phyloP scores from a whole-genome alignment of 768 basidiomycete genomes.

The Podaxis pistillaris region DNA sequence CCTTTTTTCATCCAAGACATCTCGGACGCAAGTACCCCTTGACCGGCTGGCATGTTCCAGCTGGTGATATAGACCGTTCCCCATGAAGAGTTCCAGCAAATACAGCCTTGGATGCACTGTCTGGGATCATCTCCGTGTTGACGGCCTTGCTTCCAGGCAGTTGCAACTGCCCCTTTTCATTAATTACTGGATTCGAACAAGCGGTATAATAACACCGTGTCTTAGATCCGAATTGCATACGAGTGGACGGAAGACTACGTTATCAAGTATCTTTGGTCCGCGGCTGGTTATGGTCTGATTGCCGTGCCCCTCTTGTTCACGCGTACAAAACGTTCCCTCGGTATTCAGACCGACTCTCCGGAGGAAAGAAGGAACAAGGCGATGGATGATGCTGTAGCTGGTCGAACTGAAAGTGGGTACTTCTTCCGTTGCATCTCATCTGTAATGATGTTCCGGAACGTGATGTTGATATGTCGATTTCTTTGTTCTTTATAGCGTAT shows the following conservation, averaged over 20 bases:
- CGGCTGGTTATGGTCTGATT: constrained; percentile 88
- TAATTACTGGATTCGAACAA: background rate
- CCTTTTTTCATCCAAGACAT: background rate
- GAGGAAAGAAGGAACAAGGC: constrained; percentile 8
- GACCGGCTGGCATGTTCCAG: no score
- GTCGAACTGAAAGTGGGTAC: constrained; percentile 45
- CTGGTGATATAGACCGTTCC: no score
- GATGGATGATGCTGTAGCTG: constrained; percentile 41
- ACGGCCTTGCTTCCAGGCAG: background rate
- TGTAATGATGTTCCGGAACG: background rate
- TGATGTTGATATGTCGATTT: background rate
- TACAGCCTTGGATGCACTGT: no score
- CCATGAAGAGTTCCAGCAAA: no score
- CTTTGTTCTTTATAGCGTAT: constrained; percentile 47
- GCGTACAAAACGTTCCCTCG: constrained; percentile 40
- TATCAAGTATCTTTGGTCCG: constrained; percentile 96
- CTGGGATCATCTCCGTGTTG: background rate
- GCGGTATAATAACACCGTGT: background rate
- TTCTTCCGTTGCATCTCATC: background rate
- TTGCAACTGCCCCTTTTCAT: background rate
- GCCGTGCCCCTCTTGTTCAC: constrained; percentile 86
- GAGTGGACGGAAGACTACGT: constrained; percentile 98
- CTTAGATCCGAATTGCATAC: constrained; percentile 82
- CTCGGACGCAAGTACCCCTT: background rate
- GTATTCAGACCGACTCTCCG: constrained; percentile 20